Conservation (phyloP, 352 stramenopile species). For the Phytophthora tubulina region DNA sequence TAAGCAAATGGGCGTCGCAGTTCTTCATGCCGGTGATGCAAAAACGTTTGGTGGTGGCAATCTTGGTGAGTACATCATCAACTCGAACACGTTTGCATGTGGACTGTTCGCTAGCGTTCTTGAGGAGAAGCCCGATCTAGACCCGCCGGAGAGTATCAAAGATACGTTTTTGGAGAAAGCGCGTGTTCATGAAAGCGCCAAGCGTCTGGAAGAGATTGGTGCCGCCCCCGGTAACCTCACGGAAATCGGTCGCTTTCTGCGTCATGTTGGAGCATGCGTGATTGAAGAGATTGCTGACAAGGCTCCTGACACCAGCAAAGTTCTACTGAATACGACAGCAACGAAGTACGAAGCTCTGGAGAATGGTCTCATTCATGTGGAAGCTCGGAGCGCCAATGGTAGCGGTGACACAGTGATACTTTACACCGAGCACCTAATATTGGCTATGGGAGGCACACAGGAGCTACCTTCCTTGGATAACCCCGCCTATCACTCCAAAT, state of each 20-base stretch:
- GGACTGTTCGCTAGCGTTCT: conserved; percentile 78
- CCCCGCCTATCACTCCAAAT: conserved; percentile 54
- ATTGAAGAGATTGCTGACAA: conserved; percentile 55
- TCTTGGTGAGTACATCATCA: conserved; percentile 84
- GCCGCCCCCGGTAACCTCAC: conserved; percentile 58
- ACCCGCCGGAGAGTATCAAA: conserved; percentile 79
- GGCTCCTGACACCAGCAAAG: conserved; percentile 51
- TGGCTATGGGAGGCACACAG: conserved; percentile 78
- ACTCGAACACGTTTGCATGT: conserved; percentile 88
- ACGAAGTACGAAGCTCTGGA: conserved; percentile 57
- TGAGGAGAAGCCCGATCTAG: conserved; percentile 80
- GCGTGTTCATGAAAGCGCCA: conserved; percentile 58
- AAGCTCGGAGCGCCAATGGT: conserved; percentile 35
- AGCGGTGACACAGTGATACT: conserved; percentile 50
- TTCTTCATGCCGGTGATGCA: conserved; percentile 70
- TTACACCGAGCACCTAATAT: conserved; percentile 67
- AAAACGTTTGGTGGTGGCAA: conserved; percentile 72
- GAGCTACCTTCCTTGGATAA: conserved; percentile 51
- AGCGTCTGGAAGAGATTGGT: conserved; percentile 66
- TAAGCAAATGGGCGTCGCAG: conserved; percentile 64
- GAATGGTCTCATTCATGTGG: conserved; percentile 60
- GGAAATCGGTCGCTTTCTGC: conserved; percentile 76
- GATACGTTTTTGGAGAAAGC: conserved; percentile 77
- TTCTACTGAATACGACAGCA: conserved; percentile 61
- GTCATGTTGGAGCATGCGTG: conserved; percentile 54